Conservation (phyloP, 139 green algal genomes). For the Coccomyxa sp. region DNA sequence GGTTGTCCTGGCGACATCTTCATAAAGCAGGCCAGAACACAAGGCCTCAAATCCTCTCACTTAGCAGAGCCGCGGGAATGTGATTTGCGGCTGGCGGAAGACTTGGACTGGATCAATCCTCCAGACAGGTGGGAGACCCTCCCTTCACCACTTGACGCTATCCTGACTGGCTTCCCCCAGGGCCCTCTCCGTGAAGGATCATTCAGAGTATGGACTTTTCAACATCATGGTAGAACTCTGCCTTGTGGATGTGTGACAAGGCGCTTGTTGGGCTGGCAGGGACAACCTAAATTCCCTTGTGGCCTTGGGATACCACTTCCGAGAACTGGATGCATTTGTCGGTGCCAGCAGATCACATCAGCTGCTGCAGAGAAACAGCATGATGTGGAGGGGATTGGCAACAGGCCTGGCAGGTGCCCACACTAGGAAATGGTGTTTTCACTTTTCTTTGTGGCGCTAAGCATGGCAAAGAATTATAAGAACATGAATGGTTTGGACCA, state of each 20-base stretch:
- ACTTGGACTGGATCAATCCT: constrained; percentile 29
- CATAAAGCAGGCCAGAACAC: constrained; percentile 23
- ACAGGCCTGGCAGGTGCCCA: constrained; percentile 55
- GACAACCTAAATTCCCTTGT: constrained; percentile 56
- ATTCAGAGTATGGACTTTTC: neutral
- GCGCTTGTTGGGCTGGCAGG: constrained; percentile 27
- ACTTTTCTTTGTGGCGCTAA: neutral
- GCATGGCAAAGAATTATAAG: neutral
- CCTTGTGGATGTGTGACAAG: too few relatives aligned
- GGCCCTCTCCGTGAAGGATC: too few relatives aligned
- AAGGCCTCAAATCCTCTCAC: neutral
- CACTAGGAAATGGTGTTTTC: neutral
- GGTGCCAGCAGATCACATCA: neutral
- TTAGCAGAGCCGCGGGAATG: constrained; percentile 1
- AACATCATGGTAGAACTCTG: neutral
- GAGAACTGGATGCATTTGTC: constrained; percentile 59
- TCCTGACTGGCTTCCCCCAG: too few relatives aligned
- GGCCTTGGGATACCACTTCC: constrained; percentile 62
- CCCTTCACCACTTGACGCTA: too few relatives aligned
- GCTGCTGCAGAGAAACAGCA: constrained; percentile 11
- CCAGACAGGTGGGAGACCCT: constrained; percentile 23
- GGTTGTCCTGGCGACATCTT: constrained; percentile 81
- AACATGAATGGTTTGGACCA: neutral
- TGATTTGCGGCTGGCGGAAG: neutral
- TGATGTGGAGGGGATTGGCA: constrained; percentile 65